Percentiles rank a stretch among this genome's conserved stretches.
phyloP scores from a whole-genome alignment of 2,329 filamentous ascomycete species.

The Neonectria faginata region DNA sequence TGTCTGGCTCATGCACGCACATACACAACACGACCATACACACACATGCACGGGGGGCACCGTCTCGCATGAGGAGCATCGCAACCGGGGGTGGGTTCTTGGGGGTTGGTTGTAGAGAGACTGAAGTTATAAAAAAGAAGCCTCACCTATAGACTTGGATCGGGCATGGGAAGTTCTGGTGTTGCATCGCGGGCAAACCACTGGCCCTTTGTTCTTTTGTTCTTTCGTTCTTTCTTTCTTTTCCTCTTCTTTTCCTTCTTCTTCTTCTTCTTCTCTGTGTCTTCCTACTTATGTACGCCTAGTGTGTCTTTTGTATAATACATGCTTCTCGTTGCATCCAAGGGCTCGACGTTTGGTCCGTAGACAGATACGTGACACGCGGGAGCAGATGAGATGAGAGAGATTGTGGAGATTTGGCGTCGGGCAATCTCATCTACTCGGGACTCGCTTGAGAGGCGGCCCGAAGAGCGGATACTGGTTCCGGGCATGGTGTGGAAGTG shows the following conservation, averaged over 20 bases:
- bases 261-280: neutral
- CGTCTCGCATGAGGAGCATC: slow-evolving; percentile 28
- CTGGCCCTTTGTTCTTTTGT: slow-evolving; percentile 20
- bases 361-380: neutral
- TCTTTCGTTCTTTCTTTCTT: slow-evolving; percentile 3
- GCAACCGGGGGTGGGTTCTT: slow-evolving; percentile 22
- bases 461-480: no score
- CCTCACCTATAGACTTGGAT: slow-evolving; percentile 30
- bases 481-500: no score
- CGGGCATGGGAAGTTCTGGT: slow-evolving; percentile 21
- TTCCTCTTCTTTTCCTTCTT: neutral
- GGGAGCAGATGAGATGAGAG: neutral
- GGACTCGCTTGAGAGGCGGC: no score
- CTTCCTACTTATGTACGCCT: slow-evolving; percentile 11
- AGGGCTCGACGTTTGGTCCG: neutral
- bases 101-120: slow-evolving; percentile 24
- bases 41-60: slow-evolving; percentile 30
- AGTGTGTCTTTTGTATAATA: slow-evolving; percentile 24
- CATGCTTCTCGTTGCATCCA: neutral
- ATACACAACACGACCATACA: slow-evolving; percentile 18
- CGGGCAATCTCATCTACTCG: no score
- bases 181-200: slow-evolving; percentile 18
- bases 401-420: neutral
- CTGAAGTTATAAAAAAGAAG: slow-evolving; percentile 18
- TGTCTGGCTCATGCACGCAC: neutral